Conservation (phyloP, 163 green algal genomes). For the Scenedesmus sp. region DNA sequence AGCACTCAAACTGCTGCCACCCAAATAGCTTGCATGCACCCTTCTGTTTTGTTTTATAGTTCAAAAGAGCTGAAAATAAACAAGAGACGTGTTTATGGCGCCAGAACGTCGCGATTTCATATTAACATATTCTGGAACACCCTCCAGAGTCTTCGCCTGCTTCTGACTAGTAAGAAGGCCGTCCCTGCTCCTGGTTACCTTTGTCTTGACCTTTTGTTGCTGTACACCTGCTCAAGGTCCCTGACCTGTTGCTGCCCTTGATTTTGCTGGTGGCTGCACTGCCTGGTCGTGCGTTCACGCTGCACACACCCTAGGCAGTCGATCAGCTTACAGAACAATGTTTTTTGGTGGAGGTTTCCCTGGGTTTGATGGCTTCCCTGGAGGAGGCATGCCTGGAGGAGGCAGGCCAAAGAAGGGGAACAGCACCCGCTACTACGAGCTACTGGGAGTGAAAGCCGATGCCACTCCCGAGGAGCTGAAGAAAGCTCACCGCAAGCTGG, state of each 20-base stretch:
- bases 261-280: conserved; percentile 2
- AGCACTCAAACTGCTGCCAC: background rate
- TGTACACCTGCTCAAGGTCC: background rate
- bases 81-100: background rate
- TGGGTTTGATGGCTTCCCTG: conserved; percentile 64
- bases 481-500: conserved; percentile 97
- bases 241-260: background rate
- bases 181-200: background rate
- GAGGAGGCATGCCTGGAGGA: conserved; percentile 57
- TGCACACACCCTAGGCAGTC: background rate
- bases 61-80: background rate
- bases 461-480: conserved; percentile 92
- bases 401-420: conserved; percentile 60
- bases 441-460: conserved; percentile 90
- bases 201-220: background rate
- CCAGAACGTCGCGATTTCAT: too few relatives aligned
- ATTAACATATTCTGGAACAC: conserved; percentile 12
- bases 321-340: conserved; percentile 39
- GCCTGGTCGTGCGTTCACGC: background rate
- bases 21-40: background rate
- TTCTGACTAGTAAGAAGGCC: background rate
- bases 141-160: background rate
- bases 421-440: conserved; percentile 93
- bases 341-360: conserved; percentile 70
- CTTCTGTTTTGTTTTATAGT: background rate